Evolutionary conservation across 495 filamentous ascomycete genomes (phyloP).

Genomic region (Hypoxylon lienhwacheense): DNA sequence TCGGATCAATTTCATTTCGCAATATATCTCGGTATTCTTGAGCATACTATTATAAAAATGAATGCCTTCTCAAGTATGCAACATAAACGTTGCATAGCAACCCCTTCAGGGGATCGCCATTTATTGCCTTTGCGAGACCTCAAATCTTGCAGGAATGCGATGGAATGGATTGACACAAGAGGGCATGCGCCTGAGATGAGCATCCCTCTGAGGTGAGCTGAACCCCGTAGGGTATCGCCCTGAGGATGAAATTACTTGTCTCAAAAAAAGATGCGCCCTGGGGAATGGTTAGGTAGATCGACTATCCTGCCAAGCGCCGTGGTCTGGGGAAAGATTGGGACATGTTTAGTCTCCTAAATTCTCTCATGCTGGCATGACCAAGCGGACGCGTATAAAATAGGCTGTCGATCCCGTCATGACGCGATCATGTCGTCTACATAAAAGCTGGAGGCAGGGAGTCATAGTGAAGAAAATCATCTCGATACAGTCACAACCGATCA

Average conservation of each 20-base stretch:
- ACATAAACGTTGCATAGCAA: neutral
- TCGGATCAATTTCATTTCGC: slow-evolving; percentile 11
- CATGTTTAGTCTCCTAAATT: slow-evolving; percentile 16
- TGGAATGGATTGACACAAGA: slow-evolving; percentile 24
- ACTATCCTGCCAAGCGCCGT: neutral
- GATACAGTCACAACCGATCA: neutral
- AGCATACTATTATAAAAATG: slow-evolving; percentile 2
- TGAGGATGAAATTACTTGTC: slow-evolving; percentile 7
- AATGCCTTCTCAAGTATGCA: slow-evolving; percentile 1
- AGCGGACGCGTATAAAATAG: slow-evolving; percentile 17
- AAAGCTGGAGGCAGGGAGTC: slow-evolving; percentile 2
- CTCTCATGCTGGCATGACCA: neutral
- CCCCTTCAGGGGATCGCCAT: neutral
- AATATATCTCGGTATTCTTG: neutral
- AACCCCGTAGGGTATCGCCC: slow-evolving; percentile 3
- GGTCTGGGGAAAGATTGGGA: slow-evolving; percentile 7
- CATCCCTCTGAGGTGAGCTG: slow-evolving; percentile 11
- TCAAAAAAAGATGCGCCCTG: neutral
- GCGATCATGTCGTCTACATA: neutral
- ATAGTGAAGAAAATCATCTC: neutral
- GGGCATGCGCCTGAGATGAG: slow-evolving; percentile 1
- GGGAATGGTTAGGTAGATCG: slow-evolving; percentile 10
- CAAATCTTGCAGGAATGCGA: neutral
- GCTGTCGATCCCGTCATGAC: neutral
- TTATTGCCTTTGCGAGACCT: slow-evolving; percentile 1